Percentiles rank a stretch among this genome's conserved stretches.
Conservation (phyloP, 768 basidiomycete species). For the Pholiota molesta region DNA sequence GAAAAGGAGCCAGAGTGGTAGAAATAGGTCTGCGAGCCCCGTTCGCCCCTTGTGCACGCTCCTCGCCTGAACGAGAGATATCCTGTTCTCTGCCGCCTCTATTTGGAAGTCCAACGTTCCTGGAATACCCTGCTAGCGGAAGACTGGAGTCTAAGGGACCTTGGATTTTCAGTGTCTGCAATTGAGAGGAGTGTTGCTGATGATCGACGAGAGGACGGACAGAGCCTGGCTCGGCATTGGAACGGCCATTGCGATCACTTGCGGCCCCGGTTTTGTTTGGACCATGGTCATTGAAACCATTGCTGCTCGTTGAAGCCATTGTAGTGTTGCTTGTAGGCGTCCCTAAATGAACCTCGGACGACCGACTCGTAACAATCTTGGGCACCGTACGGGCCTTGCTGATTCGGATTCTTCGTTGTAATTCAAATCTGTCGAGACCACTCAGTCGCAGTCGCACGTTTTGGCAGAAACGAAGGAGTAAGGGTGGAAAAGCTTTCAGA, state of each 20-base stretch:
- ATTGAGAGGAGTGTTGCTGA: not conserved
- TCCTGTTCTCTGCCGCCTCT: not conserved
- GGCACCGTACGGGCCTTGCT: not conserved
- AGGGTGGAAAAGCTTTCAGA: not conserved
- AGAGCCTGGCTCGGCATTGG: not conserved
- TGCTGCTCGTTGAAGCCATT: not conserved
- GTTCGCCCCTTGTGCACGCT: not conserved
- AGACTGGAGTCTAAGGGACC: not conserved
- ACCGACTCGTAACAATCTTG: not conserved
- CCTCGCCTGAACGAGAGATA: not conserved
- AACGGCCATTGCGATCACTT: not conserved
- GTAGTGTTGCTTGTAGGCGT: not conserved
- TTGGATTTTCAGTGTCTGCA: slow-evolving; percentile 1
- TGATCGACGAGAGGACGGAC: not conserved
- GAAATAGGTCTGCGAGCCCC: not conserved
- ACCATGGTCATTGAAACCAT: not conserved
- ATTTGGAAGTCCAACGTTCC: not conserved
- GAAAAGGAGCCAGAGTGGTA: not conserved
- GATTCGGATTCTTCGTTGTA: not conserved
- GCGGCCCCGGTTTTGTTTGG: not conserved
- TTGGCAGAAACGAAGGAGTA: not conserved
- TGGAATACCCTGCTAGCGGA: not conserved
- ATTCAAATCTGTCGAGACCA: too few relatives aligned
- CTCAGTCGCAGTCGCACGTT: not conserved
- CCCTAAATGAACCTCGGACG: not conserved